Conservation (phyloP, 176 grass and related monocot species). For the Oryza coarctata region DNA sequence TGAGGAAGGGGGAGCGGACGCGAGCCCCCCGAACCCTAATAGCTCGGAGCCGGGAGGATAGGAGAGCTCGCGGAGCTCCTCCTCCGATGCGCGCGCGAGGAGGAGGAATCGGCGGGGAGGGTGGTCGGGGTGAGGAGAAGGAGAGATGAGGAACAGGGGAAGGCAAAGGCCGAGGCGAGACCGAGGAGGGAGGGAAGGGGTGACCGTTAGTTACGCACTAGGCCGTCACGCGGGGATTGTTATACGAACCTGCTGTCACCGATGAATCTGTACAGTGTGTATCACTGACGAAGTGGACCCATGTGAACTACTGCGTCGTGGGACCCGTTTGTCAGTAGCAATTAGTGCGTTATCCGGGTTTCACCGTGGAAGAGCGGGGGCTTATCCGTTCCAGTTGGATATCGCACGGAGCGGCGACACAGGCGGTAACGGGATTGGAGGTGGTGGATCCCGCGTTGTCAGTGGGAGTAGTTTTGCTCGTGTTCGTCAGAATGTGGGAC, state of each 20-base stretch:
- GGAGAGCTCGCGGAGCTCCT: background rate
- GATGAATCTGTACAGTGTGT: background rate
- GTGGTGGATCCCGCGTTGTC: slow-evolving; percentile 15
- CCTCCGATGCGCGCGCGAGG: slow-evolving; percentile 9
- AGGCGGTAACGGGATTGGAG: slow-evolving; percentile 14
- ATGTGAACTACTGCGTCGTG: accelerated
- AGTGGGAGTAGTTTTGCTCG: slow-evolving; percentile 7
- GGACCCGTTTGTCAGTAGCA: background rate
- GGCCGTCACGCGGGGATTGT: slow-evolving; percentile 45
- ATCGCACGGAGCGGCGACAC: background rate
- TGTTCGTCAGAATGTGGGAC: slow-evolving; percentile 28
- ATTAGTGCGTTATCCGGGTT: accelerated
- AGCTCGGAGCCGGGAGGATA: background rate
- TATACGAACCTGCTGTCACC: background rate
- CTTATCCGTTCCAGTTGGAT: slow-evolving; percentile 41
- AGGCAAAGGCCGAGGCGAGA: slow-evolving; percentile 27
- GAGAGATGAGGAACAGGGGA: slow-evolving; percentile 36
- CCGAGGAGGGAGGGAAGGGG: slow-evolving; percentile 8
- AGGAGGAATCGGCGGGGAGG: slow-evolving; percentile 27
- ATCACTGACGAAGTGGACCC: background rate
- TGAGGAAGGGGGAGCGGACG: background rate
- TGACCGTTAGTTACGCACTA: slow-evolving; percentile 18
- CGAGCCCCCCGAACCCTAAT: slow-evolving; percentile 23
- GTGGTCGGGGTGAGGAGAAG: background rate
- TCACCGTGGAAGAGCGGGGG: background rate